A percentile compares a stretch with the other conserved stretches of the same genome.
These are phyloP conservation scores for Salvia miltiorrhiza DNA, from an alignment of 257 asterid species.

Conservation along the genomic window DNA sequence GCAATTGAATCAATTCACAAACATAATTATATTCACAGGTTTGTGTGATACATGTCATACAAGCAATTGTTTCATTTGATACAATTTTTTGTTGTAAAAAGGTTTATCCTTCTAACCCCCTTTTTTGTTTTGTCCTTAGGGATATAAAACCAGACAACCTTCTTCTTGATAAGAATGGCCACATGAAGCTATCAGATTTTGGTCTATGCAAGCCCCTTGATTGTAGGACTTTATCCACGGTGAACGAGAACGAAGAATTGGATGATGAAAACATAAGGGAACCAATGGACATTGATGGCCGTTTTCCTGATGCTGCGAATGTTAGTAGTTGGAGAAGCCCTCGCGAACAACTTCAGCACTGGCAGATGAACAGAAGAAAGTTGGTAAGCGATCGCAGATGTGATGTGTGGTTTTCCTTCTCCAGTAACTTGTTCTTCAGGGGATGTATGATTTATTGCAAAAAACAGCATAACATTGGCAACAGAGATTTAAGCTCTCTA, in stretches of 20 bases:
- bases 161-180: constrained; percentile 85
- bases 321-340: constrained; percentile 75
- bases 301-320: constrained; percentile 48
- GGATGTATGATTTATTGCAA: neutral
- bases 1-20: constrained; percentile 92
- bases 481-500: constrained; percentile 10
- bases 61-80: neutral
- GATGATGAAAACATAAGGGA: constrained; percentile 54
- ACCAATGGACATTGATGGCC: constrained; percentile 52
- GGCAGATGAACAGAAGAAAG: constrained; percentile 86
- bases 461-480: neutral
- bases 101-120: constrained; percentile 18
- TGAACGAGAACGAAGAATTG: constrained; percentile 66
- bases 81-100: neutral
- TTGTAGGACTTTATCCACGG: constrained; percentile 64
- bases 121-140: constrained; percentile 43
- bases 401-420: neutral
- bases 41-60: constrained; percentile 18
- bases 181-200: constrained; percentile 97
- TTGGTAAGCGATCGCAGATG: constrained; percentile 46
- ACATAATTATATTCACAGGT: constrained; percentile 91
- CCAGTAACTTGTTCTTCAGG: neutral
- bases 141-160: constrained; percentile 97
- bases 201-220: constrained; percentile 99
- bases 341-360: constrained; percentile 81